Evolutionary conservation across 1,284 basidiomycete species (phyloP), one percentile per base, ranked within the genome.

Genomic region (Coniferiporia sulphurascens): DNA sequence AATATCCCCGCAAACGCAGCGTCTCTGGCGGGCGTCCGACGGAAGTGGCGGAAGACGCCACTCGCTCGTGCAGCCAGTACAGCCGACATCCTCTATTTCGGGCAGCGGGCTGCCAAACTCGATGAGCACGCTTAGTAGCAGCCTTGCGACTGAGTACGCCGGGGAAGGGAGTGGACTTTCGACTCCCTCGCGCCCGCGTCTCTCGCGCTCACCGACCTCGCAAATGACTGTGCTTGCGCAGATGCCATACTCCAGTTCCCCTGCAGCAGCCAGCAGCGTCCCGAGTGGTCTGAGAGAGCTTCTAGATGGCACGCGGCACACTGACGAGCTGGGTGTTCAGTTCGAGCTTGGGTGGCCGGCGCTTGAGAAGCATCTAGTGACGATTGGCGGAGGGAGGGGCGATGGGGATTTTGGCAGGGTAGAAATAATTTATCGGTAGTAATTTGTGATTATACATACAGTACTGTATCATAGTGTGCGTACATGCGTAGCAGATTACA

Each of bases 241-340:
- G 65, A 65, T 15, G 58, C 68, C 17, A 61, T 62, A 10, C 58
- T 65, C 35, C 46, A 27, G 27, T 27, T 61, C 38, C 15, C 53
- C 41, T 49, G 58, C 59, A 61, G 43, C 56, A 58, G 32, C 64
- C 58, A 15, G 60, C 64, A 43, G 52, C 73, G 38, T 81, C 76
- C 87, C 87, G 13, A 72, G 75, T 4, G 86, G 86, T 27, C 68
- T 97, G 43, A 68, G 84, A 21, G 66, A 77, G 4, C 72, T 91
- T 59, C 76, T 97, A 10, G 89, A 97, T 67, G 95, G 94, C 3
- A 87, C 89, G 60, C 93, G 94, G 72, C 90, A 95, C 71, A 88
- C 93, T 1, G 95, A 98, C 71, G 94, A 97, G 72, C 76, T 98
- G 51, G 91, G 90, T 62, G 88, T 91, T 17, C 78, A 70, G 53